Conservation (phyloP, 2,329 filamentous ascomycete species). For the Neofusicoccum parvum region DNA sequence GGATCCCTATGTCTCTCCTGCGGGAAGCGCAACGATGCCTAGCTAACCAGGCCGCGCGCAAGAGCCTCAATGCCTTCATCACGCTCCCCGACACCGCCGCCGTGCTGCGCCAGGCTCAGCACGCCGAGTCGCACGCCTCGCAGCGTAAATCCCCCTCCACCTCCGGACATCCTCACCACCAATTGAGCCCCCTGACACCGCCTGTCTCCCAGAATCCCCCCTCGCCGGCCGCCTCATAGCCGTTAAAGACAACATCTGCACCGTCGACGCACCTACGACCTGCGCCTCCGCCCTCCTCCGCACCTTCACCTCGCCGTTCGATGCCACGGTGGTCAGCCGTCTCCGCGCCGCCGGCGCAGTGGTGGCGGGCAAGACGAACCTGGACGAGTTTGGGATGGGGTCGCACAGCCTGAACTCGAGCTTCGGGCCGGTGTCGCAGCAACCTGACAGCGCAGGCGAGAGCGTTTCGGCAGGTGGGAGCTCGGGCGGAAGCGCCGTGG, state of each 20-base stretch:
- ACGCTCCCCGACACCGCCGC: constrained; percentile 27
- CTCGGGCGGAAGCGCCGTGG: constrained; percentile 89
- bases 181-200: neutral
- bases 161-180: neutral
- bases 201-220: constrained; percentile 12
- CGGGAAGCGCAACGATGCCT: constrained; percentile 38
- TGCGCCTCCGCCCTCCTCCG: constrained; percentile 76
- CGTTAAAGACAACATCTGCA: constrained; percentile 57
- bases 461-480: constrained; percentile 77
- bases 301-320: constrained; percentile 72
- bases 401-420: constrained; percentile 73
- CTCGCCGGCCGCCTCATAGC: constrained; percentile 43
- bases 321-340: constrained; percentile 76
- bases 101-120: constrained; percentile 29
- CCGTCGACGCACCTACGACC: constrained; percentile 62
- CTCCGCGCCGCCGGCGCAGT: constrained; percentile 65
- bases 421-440: constrained; percentile 57
- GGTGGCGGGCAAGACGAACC: constrained; percentile 79
- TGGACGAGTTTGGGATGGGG: constrained; percentile 97
- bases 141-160: neutral
- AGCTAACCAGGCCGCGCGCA: constrained; percentile 35
- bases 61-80: constrained; percentile 43
- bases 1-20: constrained; percentile 39
- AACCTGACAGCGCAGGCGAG: constrained; percentile 24
- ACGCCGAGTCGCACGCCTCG: constrained; percentile 23